These are phyloP conservation scores for Amylostereum chailletii DNA, from an alignment of 1,284 basidiomycete genomes.

Conservation along the genomic window DNA sequence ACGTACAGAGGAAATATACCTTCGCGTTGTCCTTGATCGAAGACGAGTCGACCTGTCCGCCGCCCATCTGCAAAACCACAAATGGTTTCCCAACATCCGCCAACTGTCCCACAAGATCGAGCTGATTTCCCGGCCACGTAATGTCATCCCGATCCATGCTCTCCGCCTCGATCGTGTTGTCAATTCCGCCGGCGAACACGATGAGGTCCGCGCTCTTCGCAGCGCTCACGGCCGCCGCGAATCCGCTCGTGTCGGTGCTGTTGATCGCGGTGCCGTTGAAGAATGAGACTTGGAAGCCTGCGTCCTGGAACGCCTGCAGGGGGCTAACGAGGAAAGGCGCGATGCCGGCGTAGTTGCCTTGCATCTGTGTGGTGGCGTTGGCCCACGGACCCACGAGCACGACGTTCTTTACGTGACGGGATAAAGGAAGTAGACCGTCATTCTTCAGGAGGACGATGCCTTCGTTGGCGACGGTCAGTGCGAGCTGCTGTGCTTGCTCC, in stretches of 20 bases:
- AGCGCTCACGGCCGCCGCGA: slow-evolving; percentile 26
- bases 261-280: slow-evolving; percentile 32
- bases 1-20: slow-evolving; percentile 22
- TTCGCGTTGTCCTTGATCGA: slow-evolving; percentile 33
- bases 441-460: slow-evolving; percentile 50
- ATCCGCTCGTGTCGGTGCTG: slow-evolving; percentile 30
- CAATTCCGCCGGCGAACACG: slow-evolving; percentile 38
- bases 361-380: slow-evolving; percentile 45
- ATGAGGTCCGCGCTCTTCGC: slow-evolving; percentile 24
- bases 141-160: slow-evolving; percentile 39
- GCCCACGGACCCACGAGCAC: slow-evolving; percentile 49
- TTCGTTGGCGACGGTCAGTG: slow-evolving; percentile 39
- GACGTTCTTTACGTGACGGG: slow-evolving; percentile 30
- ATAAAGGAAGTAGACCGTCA: slow-evolving; percentile 42
- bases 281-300: slow-evolving; percentile 38
- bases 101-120: slow-evolving; percentile 37
- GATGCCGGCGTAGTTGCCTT: slow-evolving; percentile 45
- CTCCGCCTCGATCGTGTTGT: slow-evolving; percentile 44
- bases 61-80: slow-evolving; percentile 46
- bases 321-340: slow-evolving; percentile 49
- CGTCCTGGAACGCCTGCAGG: slow-evolving; percentile 34
- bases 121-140: slow-evolving; percentile 47
- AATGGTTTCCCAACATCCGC: slow-evolving; percentile 38
- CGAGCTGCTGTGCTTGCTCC: slow-evolving; percentile 36
- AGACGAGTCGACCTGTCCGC: slow-evolving; percentile 44